Percentiles rank a stretch among this genome's conserved stretches.
Conservation (phyloP, 805 yeast genomes). For the Teunomyces stri region DNA sequence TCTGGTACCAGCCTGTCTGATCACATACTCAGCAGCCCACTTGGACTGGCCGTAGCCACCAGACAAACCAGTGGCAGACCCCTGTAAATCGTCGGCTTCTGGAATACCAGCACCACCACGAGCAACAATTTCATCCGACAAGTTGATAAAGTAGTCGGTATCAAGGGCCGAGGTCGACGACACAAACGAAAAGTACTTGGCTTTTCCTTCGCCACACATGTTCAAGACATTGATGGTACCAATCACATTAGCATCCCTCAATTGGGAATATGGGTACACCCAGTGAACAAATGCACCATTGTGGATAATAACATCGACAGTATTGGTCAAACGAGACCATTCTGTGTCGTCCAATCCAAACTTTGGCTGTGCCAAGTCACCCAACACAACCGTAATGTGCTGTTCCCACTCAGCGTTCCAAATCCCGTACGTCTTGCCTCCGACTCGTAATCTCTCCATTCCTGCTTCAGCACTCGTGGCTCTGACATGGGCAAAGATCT, state of each 20-base stretch:
- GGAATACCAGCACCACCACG: conserved; percentile 70
- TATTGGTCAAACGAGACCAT: conserved; percentile 58
- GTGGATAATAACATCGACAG: conserved; percentile 82
- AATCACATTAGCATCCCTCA: conserved; percentile 90
- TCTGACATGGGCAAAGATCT: conserved; percentile 86
- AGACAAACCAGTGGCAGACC: conserved; percentile 78
- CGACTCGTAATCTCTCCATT: conserved; percentile 66
- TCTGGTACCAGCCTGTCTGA: conserved; percentile 80
- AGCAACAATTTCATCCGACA: conserved; percentile 67
- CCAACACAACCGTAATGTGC: conserved; percentile 70
- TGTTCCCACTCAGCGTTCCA: conserved; percentile 63
- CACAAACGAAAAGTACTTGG: conserved; percentile 86
- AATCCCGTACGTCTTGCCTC: conserved; percentile 80
- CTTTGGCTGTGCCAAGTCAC: conserved; percentile 69
- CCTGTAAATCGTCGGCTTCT: conserved; percentile 80
- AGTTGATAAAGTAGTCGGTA: conserved; percentile 70
- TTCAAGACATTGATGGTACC: conserved; percentile 82
- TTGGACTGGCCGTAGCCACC: conserved; percentile 97
- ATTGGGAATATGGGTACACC: conserved; percentile 91
- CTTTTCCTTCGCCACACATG: conserved; percentile 72
- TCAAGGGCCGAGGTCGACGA: conserved; percentile 95
- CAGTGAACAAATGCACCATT: conserved; percentile 98
- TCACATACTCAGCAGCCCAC: conserved; percentile 93
- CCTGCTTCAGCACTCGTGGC: conserved; percentile 71
- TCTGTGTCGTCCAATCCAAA: conserved; percentile 61